Base-by-base conservation (phyloP, 495 filamentous ascomycete species). In the Neohortaea acidophila region DNA sequence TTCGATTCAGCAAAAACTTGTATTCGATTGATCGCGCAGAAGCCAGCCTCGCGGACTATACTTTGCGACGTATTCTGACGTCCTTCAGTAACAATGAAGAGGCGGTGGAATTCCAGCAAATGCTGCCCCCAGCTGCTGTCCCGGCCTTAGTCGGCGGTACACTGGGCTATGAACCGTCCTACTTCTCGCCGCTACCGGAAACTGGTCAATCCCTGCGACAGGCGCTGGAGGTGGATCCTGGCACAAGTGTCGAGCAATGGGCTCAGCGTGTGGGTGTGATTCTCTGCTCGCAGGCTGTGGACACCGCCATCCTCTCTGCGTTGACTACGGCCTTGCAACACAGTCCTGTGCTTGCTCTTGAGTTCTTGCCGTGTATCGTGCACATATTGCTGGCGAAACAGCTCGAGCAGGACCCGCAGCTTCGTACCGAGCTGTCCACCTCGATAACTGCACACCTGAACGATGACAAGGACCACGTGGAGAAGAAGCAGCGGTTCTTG, bases 1-100 rank as follows among this genome's bases (percentile, higher is more conserved):
- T 15, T 1, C 15, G 27, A 5, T 30, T 50, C 3, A 12, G 33
- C 12, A 33, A 36, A 11, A 23, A 38, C 2, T 15, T 41, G 6
- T 18, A 33, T 11, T 39, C 47, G 20, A 10, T 22, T 20, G 14
- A 22, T 7, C 37, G 42, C 9, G 18, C 10, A 1, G 27, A 38
- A 14, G 73, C 80, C 10, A 79, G 85, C 2, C 59, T 84, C 23
- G 74, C 84, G 26, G 89, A 97, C 58, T 66, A 68, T 29, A 79
- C 81, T 0, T 57, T 97, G 35, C 72, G 83, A 22, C 64, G 68
- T 1, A 73, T 92, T 35, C 57, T 84, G 23, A 75, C 69, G 8
- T 73, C 62, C 20, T 63, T 75, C 27, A 12, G 19, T 2, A 29
- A 44, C 21, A 41, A 19, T 23, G 43, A 28, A 21, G 49, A 52